Percentiles rank a stretch among this genome's conserved stretches.
phyloP scores from a whole-genome alignment of 2,329 filamentous ascomycete species.

The Ophiocordyceps sinensis region DNA sequence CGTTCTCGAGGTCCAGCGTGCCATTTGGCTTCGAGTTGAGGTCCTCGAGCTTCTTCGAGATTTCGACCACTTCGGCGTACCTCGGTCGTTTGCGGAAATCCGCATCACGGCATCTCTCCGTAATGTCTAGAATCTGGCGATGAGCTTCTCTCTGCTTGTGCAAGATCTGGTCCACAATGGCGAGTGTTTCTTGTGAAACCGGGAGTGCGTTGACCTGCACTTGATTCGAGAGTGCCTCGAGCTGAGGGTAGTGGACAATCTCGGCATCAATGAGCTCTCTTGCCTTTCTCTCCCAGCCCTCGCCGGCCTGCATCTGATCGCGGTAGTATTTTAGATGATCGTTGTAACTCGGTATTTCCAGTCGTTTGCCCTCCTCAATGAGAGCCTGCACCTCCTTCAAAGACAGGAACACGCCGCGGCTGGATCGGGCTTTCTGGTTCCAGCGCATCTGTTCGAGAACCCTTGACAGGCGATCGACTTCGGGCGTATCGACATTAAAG shows the following conservation, averaged over 20 bases:
- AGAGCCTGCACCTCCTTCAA: slow-evolving; percentile 68
- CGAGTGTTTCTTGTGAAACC: slow-evolving; percentile 67
- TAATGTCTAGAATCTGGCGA: slow-evolving; percentile 70
- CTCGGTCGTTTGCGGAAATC: slow-evolving; percentile 70
- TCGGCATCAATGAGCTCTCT: slow-evolving; percentile 88
- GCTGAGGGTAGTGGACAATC: slow-evolving; percentile 80
- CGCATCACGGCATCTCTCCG: slow-evolving; percentile 57
- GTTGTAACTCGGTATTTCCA: slow-evolving; percentile 68
- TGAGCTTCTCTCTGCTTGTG: slow-evolving; percentile 94
- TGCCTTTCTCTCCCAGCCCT: slow-evolving; percentile 85
- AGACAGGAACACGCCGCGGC: slow-evolving; percentile 50
- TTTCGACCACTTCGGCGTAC: slow-evolving; percentile 79
- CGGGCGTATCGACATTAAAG: slow-evolving; percentile 84
- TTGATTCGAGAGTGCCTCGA: slow-evolving; percentile 81
- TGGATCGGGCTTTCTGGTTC: slow-evolving; percentile 62
- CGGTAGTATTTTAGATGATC: slow-evolving; percentile 64
- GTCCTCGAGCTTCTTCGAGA: slow-evolving; percentile 75
- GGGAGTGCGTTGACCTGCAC: slow-evolving; percentile 57
- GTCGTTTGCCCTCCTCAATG: slow-evolving; percentile 60
- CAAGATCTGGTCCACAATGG: slow-evolving; percentile 76
- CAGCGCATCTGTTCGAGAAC: slow-evolving; percentile 78
- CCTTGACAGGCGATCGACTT: slow-evolving; percentile 68
- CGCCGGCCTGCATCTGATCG: slow-evolving; percentile 61
- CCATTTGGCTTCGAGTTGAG: slow-evolving; percentile 86
- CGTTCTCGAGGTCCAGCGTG: slow-evolving; percentile 83